These are phyloP conservation scores for Micractinium sp. DNA, from an alignment of 139 green algal genomes.

Conservation along the genomic window DNA sequence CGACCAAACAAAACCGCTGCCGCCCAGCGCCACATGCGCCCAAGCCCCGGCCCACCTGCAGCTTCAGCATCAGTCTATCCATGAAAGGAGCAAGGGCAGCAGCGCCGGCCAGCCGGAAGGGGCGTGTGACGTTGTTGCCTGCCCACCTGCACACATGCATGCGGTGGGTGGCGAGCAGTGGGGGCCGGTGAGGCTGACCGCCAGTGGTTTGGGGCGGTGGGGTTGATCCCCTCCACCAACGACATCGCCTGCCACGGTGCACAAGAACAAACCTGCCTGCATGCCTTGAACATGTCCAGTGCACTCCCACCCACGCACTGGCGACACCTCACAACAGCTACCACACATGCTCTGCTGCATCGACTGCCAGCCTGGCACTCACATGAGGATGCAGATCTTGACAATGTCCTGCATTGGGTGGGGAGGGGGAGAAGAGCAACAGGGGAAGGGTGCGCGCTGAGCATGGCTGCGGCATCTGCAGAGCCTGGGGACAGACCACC, in stretches of 20 bases:
- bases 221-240: too few relatives aligned
- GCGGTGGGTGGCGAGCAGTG: too few relatives aligned
- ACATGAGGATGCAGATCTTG: constrained; percentile 55
- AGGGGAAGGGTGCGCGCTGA: too few relatives aligned
- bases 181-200: too few relatives aligned
- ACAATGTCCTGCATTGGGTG: constrained; percentile 34
- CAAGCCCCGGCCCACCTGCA: constrained; percentile 18
- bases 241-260: too few relatives aligned
- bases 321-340: background rate
- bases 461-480: too few relatives aligned
- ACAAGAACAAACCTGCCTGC: too few relatives aligned
- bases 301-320: background rate
- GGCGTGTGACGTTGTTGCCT: constrained; percentile 54
- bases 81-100: constrained; percentile 47
- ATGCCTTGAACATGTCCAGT: too few relatives aligned
- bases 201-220: too few relatives aligned
- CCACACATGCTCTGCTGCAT: background rate
- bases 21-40: background rate
- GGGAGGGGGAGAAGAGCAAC: too few relatives aligned
- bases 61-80: constrained; percentile 43
- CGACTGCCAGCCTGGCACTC: background rate
- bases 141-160: constrained; percentile 26
- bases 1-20: too few relatives aligned
- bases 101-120: constrained; percentile 47
- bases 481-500: too few relatives aligned